Percentiles rank a stretch among this genome's conserved stretches.
Conservation (phyloP, 306 rosid genomes). For the Macrotyloma uniflorum region DNA sequence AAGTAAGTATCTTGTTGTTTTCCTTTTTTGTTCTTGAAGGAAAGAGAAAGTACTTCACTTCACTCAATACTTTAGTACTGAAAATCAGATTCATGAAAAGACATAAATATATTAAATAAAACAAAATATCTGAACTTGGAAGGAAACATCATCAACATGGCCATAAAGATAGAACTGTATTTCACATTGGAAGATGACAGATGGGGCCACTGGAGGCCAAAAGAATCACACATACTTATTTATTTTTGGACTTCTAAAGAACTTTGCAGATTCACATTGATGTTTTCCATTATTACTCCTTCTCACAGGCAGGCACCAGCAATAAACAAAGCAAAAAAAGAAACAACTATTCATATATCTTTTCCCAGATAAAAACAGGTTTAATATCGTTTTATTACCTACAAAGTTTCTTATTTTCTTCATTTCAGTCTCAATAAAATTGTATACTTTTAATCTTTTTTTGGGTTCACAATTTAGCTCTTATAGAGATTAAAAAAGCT, state of each 20-base stretch:
- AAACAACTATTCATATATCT: too few species aligned
- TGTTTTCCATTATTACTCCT: neutral
- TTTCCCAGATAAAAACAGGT: too few species aligned
- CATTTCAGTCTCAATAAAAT: too few species aligned
- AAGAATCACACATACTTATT: neutral
- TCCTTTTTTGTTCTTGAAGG: neutral
- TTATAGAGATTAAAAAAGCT: too few species aligned
- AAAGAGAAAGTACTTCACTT: neutral
- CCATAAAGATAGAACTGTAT: neutral
- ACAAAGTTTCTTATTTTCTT: too few species aligned
- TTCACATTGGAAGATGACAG: slow-evolving; percentile 1
- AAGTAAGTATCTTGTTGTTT: neutral
- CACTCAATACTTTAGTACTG: neutral
- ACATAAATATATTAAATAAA: neutral
- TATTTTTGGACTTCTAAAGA: neutral
- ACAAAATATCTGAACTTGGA: slow-evolving; percentile 2
- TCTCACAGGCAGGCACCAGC: neutral
- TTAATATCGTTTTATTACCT: too few species aligned
- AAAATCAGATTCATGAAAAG: slow-evolving; percentile 11
- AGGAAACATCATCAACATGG: neutral
- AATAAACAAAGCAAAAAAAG: neutral
- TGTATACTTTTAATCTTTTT: too few species aligned
- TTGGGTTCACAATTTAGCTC: too few species aligned
- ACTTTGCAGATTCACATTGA: neutral
- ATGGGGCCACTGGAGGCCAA: neutral